phyloP scores from a whole-genome alignment of 345 rosid genomes.

The Brassica rapa region DNA sequence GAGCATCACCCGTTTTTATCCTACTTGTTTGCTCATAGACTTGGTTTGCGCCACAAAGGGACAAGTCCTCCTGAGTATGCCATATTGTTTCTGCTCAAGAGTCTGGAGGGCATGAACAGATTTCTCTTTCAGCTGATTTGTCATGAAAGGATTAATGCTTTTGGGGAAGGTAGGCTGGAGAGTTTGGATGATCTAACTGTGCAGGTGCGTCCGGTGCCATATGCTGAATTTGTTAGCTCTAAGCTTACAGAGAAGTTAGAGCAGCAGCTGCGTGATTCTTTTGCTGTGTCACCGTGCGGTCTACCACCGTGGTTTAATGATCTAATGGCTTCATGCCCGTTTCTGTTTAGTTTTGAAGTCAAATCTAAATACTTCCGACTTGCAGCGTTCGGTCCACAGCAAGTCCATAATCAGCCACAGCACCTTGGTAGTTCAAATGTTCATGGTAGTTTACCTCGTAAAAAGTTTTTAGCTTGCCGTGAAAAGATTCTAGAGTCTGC shows the following conservation, averaged over 20 bases:
- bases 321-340: slow-evolving; percentile 84
- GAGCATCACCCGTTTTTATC: slow-evolving; percentile 50
- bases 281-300: slow-evolving; percentile 67
- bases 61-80: slow-evolving; percentile 65
- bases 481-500: slow-evolving; percentile 79
- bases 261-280: slow-evolving; percentile 83
- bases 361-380: slow-evolving; percentile 75
- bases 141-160: slow-evolving; percentile 59
- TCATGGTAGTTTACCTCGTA: slow-evolving; percentile 55
- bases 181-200: slow-evolving; percentile 67
- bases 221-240: slow-evolving; percentile 69
- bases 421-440: slow-evolving; percentile 50
- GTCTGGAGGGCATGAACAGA: slow-evolving; percentile 73
- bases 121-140: slow-evolving; percentile 67
- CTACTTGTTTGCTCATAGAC: slow-evolving; percentile 53
- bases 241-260: slow-evolving; percentile 92
- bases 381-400: slow-evolving; percentile 70
- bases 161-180: slow-evolving; percentile 62
- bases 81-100: slow-evolving; percentile 69
- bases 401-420: slow-evolving; percentile 42
- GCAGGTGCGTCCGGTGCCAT: slow-evolving; percentile 51
- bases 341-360: slow-evolving; percentile 83
- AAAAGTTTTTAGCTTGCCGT: slow-evolving; percentile 75
- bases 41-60: slow-evolving; percentile 55
- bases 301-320: slow-evolving; percentile 87